Evolutionary conservation across 2,329 filamentous ascomycete genomes (phyloP), one percentile per base, ranked within the genome.

Genomic region (Byssoonygena ceratinophila): DNA sequence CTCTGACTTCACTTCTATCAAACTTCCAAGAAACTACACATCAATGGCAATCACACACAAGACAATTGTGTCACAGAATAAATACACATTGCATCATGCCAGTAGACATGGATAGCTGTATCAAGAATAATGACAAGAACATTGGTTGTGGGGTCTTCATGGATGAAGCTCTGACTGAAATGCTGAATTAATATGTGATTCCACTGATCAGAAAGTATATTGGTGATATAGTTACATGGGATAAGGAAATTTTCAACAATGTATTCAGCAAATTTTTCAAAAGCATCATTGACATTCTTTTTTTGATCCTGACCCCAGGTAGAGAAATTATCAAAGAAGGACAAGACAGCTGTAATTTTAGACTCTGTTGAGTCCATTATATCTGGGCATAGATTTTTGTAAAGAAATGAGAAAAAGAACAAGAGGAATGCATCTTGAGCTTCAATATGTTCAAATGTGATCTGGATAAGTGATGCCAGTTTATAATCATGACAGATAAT

Each of bases 221-320:
- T 31, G n/a, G 16, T 29, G 11, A 18, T 31, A 37, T n/a, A n/a
- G n/a, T n/a, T 57, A 60, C 58, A 37, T 46, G 59, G 59, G 20
- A 59, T 55, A 31, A 60, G 45, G 27, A 61, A 57, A 29, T 58
- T 57, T 3, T 60, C 52, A 31, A 61, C 45, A 25, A 61, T 57
- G 52, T 60, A 57, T 27, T 60, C 52, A 34, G 55, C 56, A 56
- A 61, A 60, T n/a, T 43, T 49, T 50, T 59, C 43, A 45, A 51
- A 46, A 37, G 52, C 48, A 43, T 31, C 47, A 53, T 52, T 44
- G 37, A 39, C n/a, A 27, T 54, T 22, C 36, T 39, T 22, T 14
- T 46, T 46, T 52, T 48, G 34, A 50, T 52, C 41, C 50, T 55
- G 41, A 47, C 50, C 54, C 49, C 55, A 36, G 52, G 43, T 46